Conservation (phyloP, 345 rosid species). For the Sonneratia caseolaris region DNA sequence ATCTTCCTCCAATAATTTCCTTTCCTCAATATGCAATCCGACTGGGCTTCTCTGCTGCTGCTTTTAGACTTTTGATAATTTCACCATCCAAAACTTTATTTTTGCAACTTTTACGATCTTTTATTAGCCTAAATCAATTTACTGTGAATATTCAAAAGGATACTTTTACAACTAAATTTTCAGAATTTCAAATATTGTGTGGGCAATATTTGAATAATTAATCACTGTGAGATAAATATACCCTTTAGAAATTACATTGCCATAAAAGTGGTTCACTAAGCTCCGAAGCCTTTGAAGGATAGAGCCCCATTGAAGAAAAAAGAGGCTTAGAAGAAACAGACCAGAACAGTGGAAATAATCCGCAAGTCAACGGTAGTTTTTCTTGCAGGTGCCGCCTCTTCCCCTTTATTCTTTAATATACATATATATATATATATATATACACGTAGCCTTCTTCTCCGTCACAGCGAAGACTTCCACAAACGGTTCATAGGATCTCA, state of each 20-base stretch:
- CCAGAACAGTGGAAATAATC: conserved; percentile 3
- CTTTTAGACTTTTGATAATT: too few species aligned
- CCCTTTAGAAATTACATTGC: neutral
- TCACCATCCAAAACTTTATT: too few species aligned
- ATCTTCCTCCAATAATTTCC: too few species aligned
- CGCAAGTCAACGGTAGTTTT: neutral
- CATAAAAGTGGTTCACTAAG: neutral
- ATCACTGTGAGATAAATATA: too few species aligned
- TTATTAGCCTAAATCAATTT: too few species aligned
- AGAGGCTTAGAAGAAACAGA: neutral
- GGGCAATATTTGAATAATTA: too few species aligned
- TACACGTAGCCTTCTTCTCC: neutral
- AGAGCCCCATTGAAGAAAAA: neutral
- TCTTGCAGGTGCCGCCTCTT: neutral
- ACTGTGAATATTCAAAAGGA: too few species aligned
- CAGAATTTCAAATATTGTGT: too few species aligned
- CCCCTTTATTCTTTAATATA: neutral
- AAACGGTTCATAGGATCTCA: neutral
- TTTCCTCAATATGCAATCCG: too few species aligned
- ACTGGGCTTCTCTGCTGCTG: too few species aligned
- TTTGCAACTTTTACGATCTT: too few species aligned
- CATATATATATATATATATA: neutral
- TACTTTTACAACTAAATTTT: too few species aligned
- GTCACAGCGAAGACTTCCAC: conserved; percentile 4
- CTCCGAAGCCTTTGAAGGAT: neutral